Base-by-base conservation (phyloP, 2,329 filamentous ascomycete genomes). In the Fulvia fulva region DNA sequence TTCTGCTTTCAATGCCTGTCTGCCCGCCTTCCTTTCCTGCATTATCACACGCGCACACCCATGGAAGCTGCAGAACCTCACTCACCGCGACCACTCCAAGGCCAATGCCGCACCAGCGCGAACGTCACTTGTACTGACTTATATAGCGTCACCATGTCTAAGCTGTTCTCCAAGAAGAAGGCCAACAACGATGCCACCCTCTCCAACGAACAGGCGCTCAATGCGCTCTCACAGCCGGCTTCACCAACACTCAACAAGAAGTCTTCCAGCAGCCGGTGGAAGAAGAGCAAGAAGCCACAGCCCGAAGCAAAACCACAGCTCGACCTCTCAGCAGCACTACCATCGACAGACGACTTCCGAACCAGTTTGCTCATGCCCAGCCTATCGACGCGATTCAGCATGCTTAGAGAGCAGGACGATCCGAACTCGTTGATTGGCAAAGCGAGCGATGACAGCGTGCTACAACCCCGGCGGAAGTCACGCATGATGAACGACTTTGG, bases 281-380 rank as follows among this genome's bases (percentile, higher is more conserved):
- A 78, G 71, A 78, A 77, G 72, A 75, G 71, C 49, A 84, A 82
- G 73, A 83, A 83, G 68, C 78, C 72, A 19, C 70, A 76, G 60
- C 75, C 76, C 12, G 78, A 83, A 66, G 76, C 78, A 47, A 88
- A 87, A 70, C 80, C 78, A 58, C 83, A 90, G 61, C 75, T 97
- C 49, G 88, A 97, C 68, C 78, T 97, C 12, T 74, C 85, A 2
- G 79, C 79, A 12, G 92, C 86, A 0, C 79, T 99, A 2, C 94
- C 94, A 1, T 81, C 91, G 0, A 87, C 79, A 49, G 91, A 97
- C 74, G 88, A 97, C 70, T 97, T 99, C 74, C 86, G 94, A 57
- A 99, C 94, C 3, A 97, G 94, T 79, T 78, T 99, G 58, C 80
- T 99, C 62, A 96, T 99, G 93, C 92, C 91, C 0, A 93, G 92